A percentile compares a stretch with the other conserved stretches of the same genome.
Evolutionary conservation across 768 basidiomycete species (phyloP).

Genomic region (Mycena latifolia): DNA sequence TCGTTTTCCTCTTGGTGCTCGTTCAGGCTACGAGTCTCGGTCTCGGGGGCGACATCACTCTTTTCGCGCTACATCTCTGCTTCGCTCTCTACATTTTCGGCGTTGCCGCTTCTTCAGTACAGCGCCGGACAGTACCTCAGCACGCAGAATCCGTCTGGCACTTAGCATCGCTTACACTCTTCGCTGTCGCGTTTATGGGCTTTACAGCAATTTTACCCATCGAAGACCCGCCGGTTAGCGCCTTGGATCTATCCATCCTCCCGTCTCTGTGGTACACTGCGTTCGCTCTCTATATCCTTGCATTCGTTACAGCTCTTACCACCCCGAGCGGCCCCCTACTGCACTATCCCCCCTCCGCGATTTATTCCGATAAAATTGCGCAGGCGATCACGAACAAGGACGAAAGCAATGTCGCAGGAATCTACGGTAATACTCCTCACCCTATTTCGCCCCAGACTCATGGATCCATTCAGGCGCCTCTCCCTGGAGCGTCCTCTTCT

Average conservation of each 20-base stretch:
- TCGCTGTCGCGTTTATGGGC: constrained; percentile 59
- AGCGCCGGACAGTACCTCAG: constrained; percentile 51
- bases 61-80: constrained; percentile 56
- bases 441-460: too few species aligned
- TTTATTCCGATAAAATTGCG: constrained; percentile 82
- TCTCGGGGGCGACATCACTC: constrained; percentile 56
- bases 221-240: constrained; percentile 32
- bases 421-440: constrained; percentile 50
- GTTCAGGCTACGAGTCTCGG: constrained; percentile 69
- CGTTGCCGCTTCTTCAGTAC: constrained; percentile 65
- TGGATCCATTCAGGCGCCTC: constrained; percentile 58
- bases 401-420: constrained; percentile 79
- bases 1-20: constrained; percentile 59
- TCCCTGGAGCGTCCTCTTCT: constrained; percentile 72
- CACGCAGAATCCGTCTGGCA: constrained; percentile 70
- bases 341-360: constrained; percentile 74
- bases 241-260: constrained; percentile 25
- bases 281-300: constrained; percentile 60
- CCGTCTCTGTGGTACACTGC: constrained; percentile 62
- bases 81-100: constrained; percentile 72
- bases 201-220: constrained; percentile 68
- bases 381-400: constrained; percentile 67
- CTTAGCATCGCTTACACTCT: constrained; percentile 66
- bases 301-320: constrained; percentile 54
- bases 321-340: constrained; percentile 81